Evolutionary conservation across 192 early-diverging fungal genomes (phyloP), one percentile per base, ranked within the genome.

Genomic region (Mortierella antarctica): DNA sequence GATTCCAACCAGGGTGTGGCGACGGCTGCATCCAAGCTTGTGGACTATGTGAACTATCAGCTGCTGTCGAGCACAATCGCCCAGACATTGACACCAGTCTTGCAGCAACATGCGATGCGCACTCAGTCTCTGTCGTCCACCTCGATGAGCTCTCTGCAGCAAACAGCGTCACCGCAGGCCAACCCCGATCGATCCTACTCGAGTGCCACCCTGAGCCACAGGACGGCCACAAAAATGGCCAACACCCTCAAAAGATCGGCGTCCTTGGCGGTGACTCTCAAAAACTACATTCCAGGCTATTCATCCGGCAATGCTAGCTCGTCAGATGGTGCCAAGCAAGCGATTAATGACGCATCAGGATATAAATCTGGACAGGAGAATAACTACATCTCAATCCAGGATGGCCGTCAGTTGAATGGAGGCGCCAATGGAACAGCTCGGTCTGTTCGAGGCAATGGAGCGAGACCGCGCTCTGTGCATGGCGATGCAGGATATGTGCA

Each of bases 1-100:
- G 97, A 99, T 68, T 89, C 95, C 41, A 93, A 94, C 67, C 89
- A 87, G 0, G 92, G 93, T 17, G 95, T 97, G 7, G 86, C 95
- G 10, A 65, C 82, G 31, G 70, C 87, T 8, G 96, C 96, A 17
- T 73, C 86, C 15, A 83, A 85, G 11, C 88, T 96, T 0, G 92
- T 97, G 50, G 97, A 99, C 74, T 68, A 85, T 65, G 88, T 92
- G 49, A 88, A 88, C 57, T 81, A 67, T 50, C 83, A 83, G 23
- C 54, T 89, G 4, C 57, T 89, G 2, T 79, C 74, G 39, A 68
- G 65, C n/a, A 67, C 73, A 10, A 61, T 64, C 17, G 70, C 72
- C 1, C 75, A 70, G 31, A 50, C 67, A 2, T 20, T 73, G 57
- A 65, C 62, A 17, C 67, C 70, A 1, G 42, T 66, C 31, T 21